Evolutionary conservation across 164 flowering plant species (phyloP).

Genomic region (Dillenia turbinata): DNA sequence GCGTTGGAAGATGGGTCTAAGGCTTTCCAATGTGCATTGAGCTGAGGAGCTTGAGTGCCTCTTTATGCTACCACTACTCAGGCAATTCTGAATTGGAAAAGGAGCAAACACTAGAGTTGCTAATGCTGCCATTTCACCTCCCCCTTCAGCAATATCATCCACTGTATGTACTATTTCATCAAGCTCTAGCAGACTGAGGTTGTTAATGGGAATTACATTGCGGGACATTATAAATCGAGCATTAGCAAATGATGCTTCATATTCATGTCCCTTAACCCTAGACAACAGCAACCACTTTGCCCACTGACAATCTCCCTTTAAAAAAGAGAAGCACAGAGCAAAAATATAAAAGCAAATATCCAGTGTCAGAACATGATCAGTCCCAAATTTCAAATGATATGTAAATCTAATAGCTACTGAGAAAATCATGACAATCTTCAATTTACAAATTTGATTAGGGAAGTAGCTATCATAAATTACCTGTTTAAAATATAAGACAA

Average conservation of each 20-base stretch:
- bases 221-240: slow-evolving; percentile 62
- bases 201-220: slow-evolving; percentile 37
- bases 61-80: slow-evolving; percentile 77
- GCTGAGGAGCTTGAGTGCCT: slow-evolving; percentile 69
- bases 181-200: slow-evolving; percentile 43
- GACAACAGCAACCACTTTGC: slow-evolving; percentile 84
- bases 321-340: slow-evolving; percentile 10
- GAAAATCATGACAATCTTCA: no score
- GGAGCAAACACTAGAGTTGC: slow-evolving; percentile 94
- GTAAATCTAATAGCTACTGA: no score
- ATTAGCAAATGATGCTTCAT: slow-evolving; percentile 91
- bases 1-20: slow-evolving; percentile 69
- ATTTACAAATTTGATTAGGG: no score
- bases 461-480: no score
- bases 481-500: no score
- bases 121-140: slow-evolving; percentile 92
- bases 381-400: no score
- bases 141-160: slow-evolving; percentile 99
- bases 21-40: slow-evolving; percentile 94
- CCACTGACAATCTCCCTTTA: slow-evolving; percentile 89
- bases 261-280: slow-evolving; percentile 74
- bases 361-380: no score
- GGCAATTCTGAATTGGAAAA: slow-evolving; percentile 72
- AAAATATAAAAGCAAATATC: slow-evolving; percentile 3
- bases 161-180: slow-evolving; percentile 75